phyloP scores from a whole-genome alignment of 2,329 filamentous ascomycete genomes.

The Stachybotrys chartarum region DNA sequence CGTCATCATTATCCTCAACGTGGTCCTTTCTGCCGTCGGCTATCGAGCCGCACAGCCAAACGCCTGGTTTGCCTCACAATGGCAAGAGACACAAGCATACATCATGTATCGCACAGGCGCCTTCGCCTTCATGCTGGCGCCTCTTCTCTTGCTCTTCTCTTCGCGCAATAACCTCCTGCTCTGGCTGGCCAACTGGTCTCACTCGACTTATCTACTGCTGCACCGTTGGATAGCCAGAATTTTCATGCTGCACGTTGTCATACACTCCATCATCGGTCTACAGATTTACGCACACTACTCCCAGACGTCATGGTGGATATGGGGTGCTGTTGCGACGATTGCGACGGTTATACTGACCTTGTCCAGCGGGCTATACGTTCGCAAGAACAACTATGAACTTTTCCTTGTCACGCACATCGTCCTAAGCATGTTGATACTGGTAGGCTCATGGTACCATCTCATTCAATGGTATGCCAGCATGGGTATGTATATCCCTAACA shows the following conservation, averaged over 20 bases:
- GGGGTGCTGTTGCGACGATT: constrained; percentile 32
- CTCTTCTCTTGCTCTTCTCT: constrained; percentile 31
- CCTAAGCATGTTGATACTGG: constrained; percentile 28
- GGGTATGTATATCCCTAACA: constrained; percentile 29
- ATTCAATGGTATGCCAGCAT: constrained; percentile 10
- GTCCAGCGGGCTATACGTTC: constrained; percentile 22
- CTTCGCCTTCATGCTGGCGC: constrained; percentile 27
- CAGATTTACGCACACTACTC: constrained; percentile 18
- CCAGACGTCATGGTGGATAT: constrained; percentile 27
- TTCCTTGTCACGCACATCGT: constrained; percentile 34
- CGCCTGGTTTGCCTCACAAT: constrained; percentile 14
- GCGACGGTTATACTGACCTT: constrained; percentile 16
- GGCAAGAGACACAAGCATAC: constrained; percentile 19
- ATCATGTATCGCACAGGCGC: constrained; percentile 29
- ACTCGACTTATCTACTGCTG: constrained; percentile 37
- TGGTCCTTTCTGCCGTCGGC: constrained; percentile 20
- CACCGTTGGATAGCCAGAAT: constrained; percentile 41
- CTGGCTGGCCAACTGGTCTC: constrained; percentile 37
- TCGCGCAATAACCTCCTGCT: constrained; percentile 37
- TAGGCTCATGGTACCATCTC: constrained; percentile 33
- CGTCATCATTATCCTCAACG: constrained; percentile 17
- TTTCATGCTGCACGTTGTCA: constrained; percentile 28
- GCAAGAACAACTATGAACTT: constrained; percentile 27
- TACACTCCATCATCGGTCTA: constrained; percentile 12
- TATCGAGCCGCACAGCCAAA: constrained; percentile 15